Base-by-base conservation (phyloP, 2,329 filamentous ascomycete species). In the Erysiphe neolycopersici region DNA sequence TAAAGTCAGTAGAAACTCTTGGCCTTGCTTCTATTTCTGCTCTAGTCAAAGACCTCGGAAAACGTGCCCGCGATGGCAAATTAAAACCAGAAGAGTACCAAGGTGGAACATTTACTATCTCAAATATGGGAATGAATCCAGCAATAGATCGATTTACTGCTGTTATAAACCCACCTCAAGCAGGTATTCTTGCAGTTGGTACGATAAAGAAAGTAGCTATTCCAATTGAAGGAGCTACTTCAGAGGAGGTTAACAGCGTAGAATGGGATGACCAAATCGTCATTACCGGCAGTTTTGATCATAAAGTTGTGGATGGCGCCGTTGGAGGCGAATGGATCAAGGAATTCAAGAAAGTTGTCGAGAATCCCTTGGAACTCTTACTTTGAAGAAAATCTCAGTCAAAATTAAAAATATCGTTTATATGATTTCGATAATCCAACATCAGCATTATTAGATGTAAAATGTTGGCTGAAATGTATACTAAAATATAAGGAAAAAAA, bases 21-120 rank as follows among this genome's bases (percentile, higher is more conserved):
- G 89, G 89, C 49, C 79, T 98, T 46, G 73, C 84, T 62, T 71
- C 72, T 59, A 94, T 98, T 65, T 93, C 84, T 44, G 64, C 69
- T 56, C 71, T 81, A 61, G 78, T 98, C 66, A 95, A 95, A 71
- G 84, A 93, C 58, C 80, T 98, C 45, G 85, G 85, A 59, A 93
- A 92, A 75, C 82, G 83, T 60, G 89, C 89, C 49, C 76, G 84
- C 48, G 89, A 95, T 54, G 81, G 82, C 65, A 98, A 95, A 76
- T 79, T 98, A 56, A 95, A 95, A 78, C 89, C 89, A 41, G 87
- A 98, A 63, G 85, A 98, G 66, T 98, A 92, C 75, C 87, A 94
- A 70, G 89, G 89, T 45, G 89, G 89, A 61, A 92, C 83, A 60
- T 93, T 98, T 66, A 94, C 87, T 62, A 95, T 98, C 65, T 92